Base-by-base conservation (phyloP, 805 yeast genomes). In the Yamadazyma tumulicola region DNA sequence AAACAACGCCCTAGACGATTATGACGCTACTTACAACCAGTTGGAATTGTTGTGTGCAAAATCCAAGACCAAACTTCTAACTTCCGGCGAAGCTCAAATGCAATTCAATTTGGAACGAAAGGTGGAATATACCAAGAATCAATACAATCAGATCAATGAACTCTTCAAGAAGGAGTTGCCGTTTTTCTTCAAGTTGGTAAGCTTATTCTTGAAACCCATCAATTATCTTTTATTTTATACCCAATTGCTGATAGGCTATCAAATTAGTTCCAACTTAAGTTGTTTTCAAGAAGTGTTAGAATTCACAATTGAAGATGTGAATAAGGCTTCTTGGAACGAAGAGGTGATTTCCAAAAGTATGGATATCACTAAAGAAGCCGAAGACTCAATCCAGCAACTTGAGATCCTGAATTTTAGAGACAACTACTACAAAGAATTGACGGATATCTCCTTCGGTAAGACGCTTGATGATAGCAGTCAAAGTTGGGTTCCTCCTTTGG, bases 151-250 rank as follows among this genome's bases (percentile, higher is more conserved):
- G 8, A 41, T 63, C 22, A 72, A 75, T 46, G 41, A 47, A 4
- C 32, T 43, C 3, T 54, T 77, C 40, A 72, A 73, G 37, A 38
- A 37, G 19, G 82, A 76, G 26, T 46, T 78, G 1, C 80, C 81
- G 0, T 31, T 40, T 3, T 69, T 74, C 31, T 58, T 69, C 36
- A 37, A 52, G 5, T 48, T 68, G 8, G 51, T 67, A 0, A 38
- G 53, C 3, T 30, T 45, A 10, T 47, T 68, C 16, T 46, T 66
- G 25, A 47, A 51, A 17, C 34, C 38, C 3, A 14, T 41, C 8
- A 11, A 18, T 1, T 19, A 20, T 16, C 14, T 39, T 9, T 21
- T 37, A 5, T 74, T 61, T 40, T 76, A 51, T 39, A 49, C 64
- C 4, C 67, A 66, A 22, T 50, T 69, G 20, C 46, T 60, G 5